Evolutionary conservation across 768 basidiomycete genomes (phyloP).

Genomic region (Leucocoprinus birnbaumii): DNA sequence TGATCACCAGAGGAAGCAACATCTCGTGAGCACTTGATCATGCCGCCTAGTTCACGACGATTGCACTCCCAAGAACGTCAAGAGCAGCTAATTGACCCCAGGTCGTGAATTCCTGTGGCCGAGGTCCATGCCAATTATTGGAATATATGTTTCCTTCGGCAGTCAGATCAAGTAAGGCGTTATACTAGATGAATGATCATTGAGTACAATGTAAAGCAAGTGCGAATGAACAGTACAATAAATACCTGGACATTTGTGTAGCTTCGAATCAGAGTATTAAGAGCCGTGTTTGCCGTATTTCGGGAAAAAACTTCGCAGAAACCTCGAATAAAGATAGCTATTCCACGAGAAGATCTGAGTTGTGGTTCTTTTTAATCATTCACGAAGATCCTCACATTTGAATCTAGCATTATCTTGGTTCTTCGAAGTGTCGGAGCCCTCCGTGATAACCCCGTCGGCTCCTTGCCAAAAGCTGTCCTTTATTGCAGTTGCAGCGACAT

Average conservation of each 20-base stretch:
- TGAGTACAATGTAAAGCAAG: too few relatives aligned
- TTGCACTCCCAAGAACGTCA: conserved; percentile 38
- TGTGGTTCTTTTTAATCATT: too few relatives aligned
- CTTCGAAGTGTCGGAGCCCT: conserved; percentile 35
- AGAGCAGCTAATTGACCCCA: conserved; percentile 50
- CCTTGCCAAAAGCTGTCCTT: conserved; percentile 46
- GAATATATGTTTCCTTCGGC: conserved; percentile 41
- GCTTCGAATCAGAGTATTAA: conserved; percentile 41
- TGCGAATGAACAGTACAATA: neutral
- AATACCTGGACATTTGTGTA: conserved; percentile 51
- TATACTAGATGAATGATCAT: too few relatives aligned
- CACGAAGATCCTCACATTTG: too few relatives aligned
- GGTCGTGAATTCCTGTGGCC: conserved; percentile 37
- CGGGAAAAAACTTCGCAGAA: conserved; percentile 42
- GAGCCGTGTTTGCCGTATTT: conserved; percentile 30
- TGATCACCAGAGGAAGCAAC: too few relatives aligned
- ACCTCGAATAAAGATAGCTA: conserved; percentile 43
- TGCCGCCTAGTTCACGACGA: conserved; percentile 32
- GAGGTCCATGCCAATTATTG: conserved; percentile 44
- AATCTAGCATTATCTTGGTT: conserved; percentile 50
- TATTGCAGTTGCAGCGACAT: conserved; percentile 34
- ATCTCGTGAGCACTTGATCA: too few relatives aligned
- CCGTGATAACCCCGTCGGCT: conserved; percentile 48
- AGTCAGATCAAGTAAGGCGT: conserved; percentile 46
- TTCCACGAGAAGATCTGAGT: neutral